These are phyloP conservation scores for Boletus coccyginus DNA, from an alignment of 768 basidiomycete species.

Conservation along the genomic window DNA sequence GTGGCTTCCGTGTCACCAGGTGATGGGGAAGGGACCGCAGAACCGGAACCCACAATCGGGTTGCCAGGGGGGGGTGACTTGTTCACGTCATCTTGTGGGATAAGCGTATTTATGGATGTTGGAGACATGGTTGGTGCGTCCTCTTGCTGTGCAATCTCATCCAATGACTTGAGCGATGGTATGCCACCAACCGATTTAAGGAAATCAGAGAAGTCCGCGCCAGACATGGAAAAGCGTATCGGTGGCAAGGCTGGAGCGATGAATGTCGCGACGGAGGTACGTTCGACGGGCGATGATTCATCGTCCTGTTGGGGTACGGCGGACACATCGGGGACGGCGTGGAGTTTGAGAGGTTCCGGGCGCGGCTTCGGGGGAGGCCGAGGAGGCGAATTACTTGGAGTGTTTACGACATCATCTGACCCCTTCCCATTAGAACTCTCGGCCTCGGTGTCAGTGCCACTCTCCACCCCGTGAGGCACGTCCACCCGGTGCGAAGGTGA, in stretches of 20 bases:
- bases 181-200: conserved; percentile 56
- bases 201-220: conserved; percentile 76
- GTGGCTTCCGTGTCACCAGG: conserved; percentile 3
- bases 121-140: conserved; percentile 30
- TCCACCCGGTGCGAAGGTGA: conserved; percentile 66
- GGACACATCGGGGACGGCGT: conserved; percentile 17
- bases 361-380: conserved; percentile 43
- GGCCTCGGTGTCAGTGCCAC: conserved; percentile 68
- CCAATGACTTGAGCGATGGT: conserved; percentile 45
- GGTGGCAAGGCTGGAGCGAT: conserved; percentile 87
- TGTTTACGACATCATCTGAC: conserved; percentile 24
- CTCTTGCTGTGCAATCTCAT: conserved; percentile 44
- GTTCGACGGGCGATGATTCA: conserved; percentile 65
- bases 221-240: conserved; percentile 86
- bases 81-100: conserved; percentile 5
- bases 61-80: conserved; percentile 1
- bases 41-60: neutral
- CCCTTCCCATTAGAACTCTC: conserved; percentile 44
- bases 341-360: conserved; percentile 30
- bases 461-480: conserved; percentile 71
- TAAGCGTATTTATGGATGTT: conserved; percentile 17
- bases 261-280: conserved; percentile 68
- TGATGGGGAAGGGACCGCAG: neutral
- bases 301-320: conserved; percentile 36
- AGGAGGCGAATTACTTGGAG: conserved; percentile 35